Evolutionary conservation across 495 filamentous ascomycete species (phyloP).

Genomic region (Evansstolkia leycettana): DNA sequence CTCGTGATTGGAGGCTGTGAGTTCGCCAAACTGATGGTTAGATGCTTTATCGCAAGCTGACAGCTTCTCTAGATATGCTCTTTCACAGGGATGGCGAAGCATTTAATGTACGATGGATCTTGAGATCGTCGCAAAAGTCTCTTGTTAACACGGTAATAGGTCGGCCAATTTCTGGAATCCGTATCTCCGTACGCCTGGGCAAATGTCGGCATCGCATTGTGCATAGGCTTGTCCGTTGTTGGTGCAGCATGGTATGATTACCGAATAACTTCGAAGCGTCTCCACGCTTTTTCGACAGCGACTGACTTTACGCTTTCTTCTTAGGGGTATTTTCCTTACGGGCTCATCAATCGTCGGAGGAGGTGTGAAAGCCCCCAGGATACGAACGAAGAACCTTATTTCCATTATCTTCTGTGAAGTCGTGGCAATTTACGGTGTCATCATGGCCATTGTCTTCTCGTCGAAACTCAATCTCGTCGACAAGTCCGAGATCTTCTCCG

Average conservation of each 20-base stretch:
- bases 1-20: slow-evolving; percentile 83
- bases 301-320: slow-evolving; percentile 16
- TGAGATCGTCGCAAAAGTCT: neutral
- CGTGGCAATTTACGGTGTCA: slow-evolving; percentile 98
- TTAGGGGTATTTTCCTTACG: slow-evolving; percentile 96
- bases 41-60: slow-evolving; percentile 10
- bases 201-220: slow-evolving; percentile 78
- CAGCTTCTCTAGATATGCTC: slow-evolving; percentile 69
- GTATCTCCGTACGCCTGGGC: slow-evolving; percentile 95
- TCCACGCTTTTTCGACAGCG: slow-evolving; percentile 1
- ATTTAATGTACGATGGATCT: slow-evolving; percentile 66
- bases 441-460: slow-evolving; percentile 98
- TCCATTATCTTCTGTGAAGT: slow-evolving; percentile 99
- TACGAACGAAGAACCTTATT: slow-evolving; percentile 98
- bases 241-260: slow-evolving; percentile 88
- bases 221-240: slow-evolving; percentile 89
- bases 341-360: slow-evolving; percentile 97
- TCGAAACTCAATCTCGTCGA: slow-evolving; percentile 56
- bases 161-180: slow-evolving; percentile 87
- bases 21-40: slow-evolving; percentile 7
- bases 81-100: slow-evolving; percentile 91
- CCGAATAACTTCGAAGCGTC: neutral
- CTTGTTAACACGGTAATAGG: slow-evolving; percentile 36
- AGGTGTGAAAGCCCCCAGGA: slow-evolving; percentile 89
- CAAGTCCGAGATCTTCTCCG: slow-evolving; percentile 42